A percentile compares a stretch with the other conserved stretches of the same genome.
phyloP scores from a whole-genome alignment of 2,329 filamentous ascomycete genomes.

The Coniochaeta sp. region DNA sequence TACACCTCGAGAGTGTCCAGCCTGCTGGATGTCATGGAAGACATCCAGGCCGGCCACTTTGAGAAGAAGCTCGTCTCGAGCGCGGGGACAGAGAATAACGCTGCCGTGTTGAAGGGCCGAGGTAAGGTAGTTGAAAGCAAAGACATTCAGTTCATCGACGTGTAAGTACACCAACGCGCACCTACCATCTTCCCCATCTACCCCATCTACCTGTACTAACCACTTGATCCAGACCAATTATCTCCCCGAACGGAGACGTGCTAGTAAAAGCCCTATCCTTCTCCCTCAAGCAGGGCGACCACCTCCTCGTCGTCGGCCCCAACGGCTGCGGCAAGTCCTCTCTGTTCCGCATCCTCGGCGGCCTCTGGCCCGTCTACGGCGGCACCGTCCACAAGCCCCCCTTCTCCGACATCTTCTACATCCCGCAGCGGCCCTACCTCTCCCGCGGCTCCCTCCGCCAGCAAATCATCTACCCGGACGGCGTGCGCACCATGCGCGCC shows the following conservation, averaged over 20 bases:
- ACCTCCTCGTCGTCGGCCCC: conserved; percentile 89
- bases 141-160: conserved; percentile 77
- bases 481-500: conserved; percentile 75
- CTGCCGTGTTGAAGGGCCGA: conserved; percentile 72
- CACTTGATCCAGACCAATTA: conserved; percentile 58
- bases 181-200: not conserved
- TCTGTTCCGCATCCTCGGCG: conserved; percentile 91
- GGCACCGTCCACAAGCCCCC: conserved; percentile 87
- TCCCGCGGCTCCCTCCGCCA: conserved; percentile 88
- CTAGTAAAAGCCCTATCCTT: conserved; percentile 83
- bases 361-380: conserved; percentile 95
- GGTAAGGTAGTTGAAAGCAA: conserved; percentile 76
- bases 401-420: conserved; percentile 94
- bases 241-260: conserved; percentile 93
- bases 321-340: conserved; percentile 97
- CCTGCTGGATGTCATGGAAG: conserved; percentile 87
- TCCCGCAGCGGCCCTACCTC: conserved; percentile 91
- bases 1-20: conserved; percentile 91
- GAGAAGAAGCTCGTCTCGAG: conserved; percentile 96
- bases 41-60: conserved; percentile 83
- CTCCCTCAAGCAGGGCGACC: conserved; percentile 76
- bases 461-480: conserved; percentile 95
- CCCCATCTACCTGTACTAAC: not conserved
- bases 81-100: conserved; percentile 73
- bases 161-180: conserved; percentile 41